Evolutionary conservation across 352 stramenopile genomes (phyloP).

Genomic region (Pythium utonaiense): DNA sequence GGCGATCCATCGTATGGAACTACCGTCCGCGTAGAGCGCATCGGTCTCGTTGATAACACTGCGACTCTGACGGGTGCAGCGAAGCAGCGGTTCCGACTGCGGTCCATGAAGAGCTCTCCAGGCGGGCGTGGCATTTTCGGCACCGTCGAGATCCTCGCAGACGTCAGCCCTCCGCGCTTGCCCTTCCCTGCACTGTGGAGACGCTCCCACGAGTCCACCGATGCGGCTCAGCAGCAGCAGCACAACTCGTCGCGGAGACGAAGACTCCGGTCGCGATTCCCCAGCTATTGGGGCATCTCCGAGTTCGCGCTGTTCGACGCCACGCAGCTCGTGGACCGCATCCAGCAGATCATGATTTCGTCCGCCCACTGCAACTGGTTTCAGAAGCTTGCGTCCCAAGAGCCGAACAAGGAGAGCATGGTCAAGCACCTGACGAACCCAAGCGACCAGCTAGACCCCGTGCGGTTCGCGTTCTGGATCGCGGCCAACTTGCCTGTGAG

Average conservation of each 20-base stretch:
- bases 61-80: conserved; percentile 55
- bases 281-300: conserved; percentile 43
- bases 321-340: conserved; percentile 45
- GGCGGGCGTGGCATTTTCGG: conserved; percentile 19
- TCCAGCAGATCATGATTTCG: conserved; percentile 65
- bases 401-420: conserved; percentile 15
- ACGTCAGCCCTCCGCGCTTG: conserved; percentile 35
- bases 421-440: conserved; percentile 24
- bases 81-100: conserved; percentile 64
- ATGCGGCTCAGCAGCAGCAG: not conserved
- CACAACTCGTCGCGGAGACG: not conserved
- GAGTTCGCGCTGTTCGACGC: conserved; percentile 65
- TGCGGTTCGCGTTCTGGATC: conserved; percentile 78
- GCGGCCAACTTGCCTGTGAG: conserved; percentile 65
- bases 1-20: conserved; percentile 45
- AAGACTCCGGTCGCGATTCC: conserved; percentile 23
- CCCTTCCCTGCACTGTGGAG: conserved; percentile 30
- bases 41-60: conserved; percentile 38
- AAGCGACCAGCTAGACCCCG: conserved; percentile 51
- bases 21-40: conserved; percentile 69
- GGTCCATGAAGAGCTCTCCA: conserved; percentile 23
- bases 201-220: not conserved
- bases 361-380: conserved; percentile 78
- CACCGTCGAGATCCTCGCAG: conserved; percentile 63
- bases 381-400: conserved; percentile 15